phyloP scores from a whole-genome alignment of 331 rosid species.

The Erythrophleum ivorense region DNA sequence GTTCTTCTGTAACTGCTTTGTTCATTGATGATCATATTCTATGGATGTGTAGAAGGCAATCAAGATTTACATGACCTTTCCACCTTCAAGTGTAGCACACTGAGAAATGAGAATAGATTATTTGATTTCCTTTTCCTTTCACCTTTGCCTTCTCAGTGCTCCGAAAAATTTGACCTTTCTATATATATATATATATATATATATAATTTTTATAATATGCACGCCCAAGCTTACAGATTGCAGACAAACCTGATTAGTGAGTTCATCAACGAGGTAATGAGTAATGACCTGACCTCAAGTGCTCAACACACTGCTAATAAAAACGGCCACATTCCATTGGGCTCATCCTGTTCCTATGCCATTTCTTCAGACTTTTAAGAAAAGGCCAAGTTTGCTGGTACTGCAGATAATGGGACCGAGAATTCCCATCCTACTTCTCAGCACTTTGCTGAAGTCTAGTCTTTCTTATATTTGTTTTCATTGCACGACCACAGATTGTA shows the following conservation, averaged over 20 bases:
- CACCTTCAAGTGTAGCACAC: slow-evolving; percentile 9
- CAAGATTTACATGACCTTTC: slow-evolving; percentile 26
- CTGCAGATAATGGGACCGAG: neutral
- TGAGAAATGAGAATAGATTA: slow-evolving; percentile 17
- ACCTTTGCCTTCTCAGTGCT: neutral
- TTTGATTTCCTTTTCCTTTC: slow-evolving; percentile 12
- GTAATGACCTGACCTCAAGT: neutral
- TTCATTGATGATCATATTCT: slow-evolving; percentile 31
- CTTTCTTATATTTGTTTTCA: neutral
- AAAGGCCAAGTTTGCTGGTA: neutral
- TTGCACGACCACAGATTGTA: neutral
- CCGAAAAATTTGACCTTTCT: neutral
- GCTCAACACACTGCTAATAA: neutral
- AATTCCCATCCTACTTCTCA: neutral
- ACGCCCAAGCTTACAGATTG: too few relatives aligned
- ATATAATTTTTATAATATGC: too few relatives aligned
- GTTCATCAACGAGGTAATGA: neutral
- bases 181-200: too few relatives aligned
- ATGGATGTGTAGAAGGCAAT: slow-evolving; percentile 38
- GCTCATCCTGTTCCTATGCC: neutral
- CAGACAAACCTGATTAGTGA: neutral
- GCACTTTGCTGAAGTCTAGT: neutral
- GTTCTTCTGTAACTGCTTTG: slow-evolving; percentile 33
- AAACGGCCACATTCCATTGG: neutral
- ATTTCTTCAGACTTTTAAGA: neutral